Evolutionary conservation across 495 filamentous ascomycete genomes (phyloP).

Genomic region (Talaromyces adpressus): DNA sequence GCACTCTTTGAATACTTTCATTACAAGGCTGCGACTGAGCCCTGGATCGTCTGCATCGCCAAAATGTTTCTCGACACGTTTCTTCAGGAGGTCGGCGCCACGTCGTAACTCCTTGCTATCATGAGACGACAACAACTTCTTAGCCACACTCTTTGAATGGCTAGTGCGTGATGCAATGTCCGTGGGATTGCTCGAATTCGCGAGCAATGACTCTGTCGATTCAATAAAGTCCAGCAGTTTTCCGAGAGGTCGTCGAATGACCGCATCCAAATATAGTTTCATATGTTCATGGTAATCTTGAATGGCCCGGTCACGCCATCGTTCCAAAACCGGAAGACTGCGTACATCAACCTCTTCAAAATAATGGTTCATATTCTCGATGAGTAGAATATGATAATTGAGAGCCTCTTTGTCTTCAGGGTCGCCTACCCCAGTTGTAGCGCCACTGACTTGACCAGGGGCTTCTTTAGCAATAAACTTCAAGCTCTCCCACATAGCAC

Average conservation of each 20-base stretch:
- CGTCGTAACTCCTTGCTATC: conserved; percentile 77
- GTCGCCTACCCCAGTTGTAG: conserved; percentile 52
- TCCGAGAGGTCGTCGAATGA: conserved; percentile 82
- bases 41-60: conserved; percentile 72
- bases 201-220: conserved; percentile 65
- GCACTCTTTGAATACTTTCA: conserved; percentile 72
- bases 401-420: conserved; percentile 90
- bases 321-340: conserved; percentile 63
- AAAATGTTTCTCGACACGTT: conserved; percentile 94
- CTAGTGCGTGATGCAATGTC: conserved; percentile 66
- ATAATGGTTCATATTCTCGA: conserved; percentile 98
- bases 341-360: conserved; percentile 82
- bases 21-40: conserved; percentile 63
- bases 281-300: conserved; percentile 84
- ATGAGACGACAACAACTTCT: conserved; percentile 73
- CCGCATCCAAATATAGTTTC: conserved; percentile 75
- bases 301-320: conserved; percentile 70
- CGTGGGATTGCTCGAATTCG: conserved; percentile 27
- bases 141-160: conserved; percentile 71
- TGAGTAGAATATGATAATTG: conserved; percentile 93
- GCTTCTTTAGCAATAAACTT: conserved; percentile 94
- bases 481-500: conserved; percentile 92
- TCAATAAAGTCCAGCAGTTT: conserved; percentile 87
- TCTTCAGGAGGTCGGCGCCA: conserved; percentile 77
- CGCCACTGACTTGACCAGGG: conserved; percentile 48